Evolutionary conservation across 2,329 filamentous ascomycete species (phyloP), one percentile per base, ranked within the genome.

Genomic region (Periconia macrospinosa): DNA sequence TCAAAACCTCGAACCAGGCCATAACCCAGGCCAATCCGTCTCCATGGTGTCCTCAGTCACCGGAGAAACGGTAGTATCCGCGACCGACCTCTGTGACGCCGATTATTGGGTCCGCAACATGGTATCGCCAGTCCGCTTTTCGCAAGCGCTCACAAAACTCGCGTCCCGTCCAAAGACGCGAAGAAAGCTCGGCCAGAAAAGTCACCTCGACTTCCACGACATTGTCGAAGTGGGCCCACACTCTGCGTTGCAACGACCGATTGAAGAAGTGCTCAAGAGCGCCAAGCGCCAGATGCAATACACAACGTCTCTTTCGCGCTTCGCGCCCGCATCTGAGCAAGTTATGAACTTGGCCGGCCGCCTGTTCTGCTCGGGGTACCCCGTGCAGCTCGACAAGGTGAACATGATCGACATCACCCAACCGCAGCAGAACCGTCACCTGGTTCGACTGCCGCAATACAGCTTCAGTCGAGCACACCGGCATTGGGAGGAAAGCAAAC

Each of bases 131-230:
- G n/a, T n/a, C n/a, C n/a, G n/a, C n/a, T n/a, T n/a, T n/a, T n/a
- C n/a, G n/a, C n/a, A n/a, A n/a, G n/a, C n/a, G n/a, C n/a, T n/a
- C n/a, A n/a, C n/a, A n/a, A n/a, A n/a, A n/a, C n/a, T n/a, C n/a
- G n/a, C n/a, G n/a, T n/a, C n/a, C n/a, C n/a, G n/a, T n/a, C n/a
- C n/a, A n/a, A n/a, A n/a, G n/a, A n/a, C n/a, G n/a, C n/a, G n/a
- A 15, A 52, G 45, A 30, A 50, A 30, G 11, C 17, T 47, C 13
- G 47, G 20, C 33, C 18, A 6, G 17, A 40, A 23, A 10, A 15
- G 23, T 45, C 15, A 18, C 27, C 23, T 51, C 62, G 76, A 59
- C 47, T 63, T 2, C 58, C 61, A 5, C 53, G 17, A 47, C 30
- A 30, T 52, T 27, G n/a, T 59, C 10, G 57, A 59, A 35, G 18